Evolutionary conservation across 2,329 filamentous ascomycete genomes (phyloP).

Genomic region (Dactylellina parvicollis): DNA sequence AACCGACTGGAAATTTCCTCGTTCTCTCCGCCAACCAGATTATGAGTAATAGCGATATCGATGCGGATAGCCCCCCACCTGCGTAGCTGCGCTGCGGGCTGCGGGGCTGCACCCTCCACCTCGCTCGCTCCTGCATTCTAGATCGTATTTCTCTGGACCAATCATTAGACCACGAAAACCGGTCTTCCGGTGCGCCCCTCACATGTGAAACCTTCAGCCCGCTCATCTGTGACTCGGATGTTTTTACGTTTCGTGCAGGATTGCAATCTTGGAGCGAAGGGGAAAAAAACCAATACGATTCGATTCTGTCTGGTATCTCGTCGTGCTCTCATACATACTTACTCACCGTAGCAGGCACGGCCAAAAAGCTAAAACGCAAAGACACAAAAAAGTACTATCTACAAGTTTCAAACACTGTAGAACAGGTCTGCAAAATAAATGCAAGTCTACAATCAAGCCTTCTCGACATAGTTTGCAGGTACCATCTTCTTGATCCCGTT

Average conservation of each 20-base stretch:
- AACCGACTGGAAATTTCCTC: too few species aligned
- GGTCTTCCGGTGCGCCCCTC: conserved; percentile 1
- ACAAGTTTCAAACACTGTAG: conserved; percentile 1
- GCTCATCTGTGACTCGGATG: conserved; percentile 12
- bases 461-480: conserved; percentile 90
- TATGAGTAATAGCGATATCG: conserved; percentile 14
- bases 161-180: conserved; percentile 19
- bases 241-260: background rate
- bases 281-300: background rate
- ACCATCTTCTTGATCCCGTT: conserved; percentile 87
- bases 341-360: background rate
- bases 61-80: background rate
- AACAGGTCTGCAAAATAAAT: background rate
- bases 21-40: too few species aligned
- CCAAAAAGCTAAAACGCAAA: conserved; percentile 6
- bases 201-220: conserved; percentile 42
- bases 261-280: background rate
- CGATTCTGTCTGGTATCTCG: background rate
- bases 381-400: conserved; percentile 2
- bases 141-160: background rate
- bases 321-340: too few species aligned
- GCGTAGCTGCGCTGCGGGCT: background rate
- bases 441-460: conserved; percentile 64
- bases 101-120: conserved; percentile 14
- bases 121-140: conserved; percentile 34